Percentiles rank a stretch among this genome's conserved stretches.
phyloP scores from a whole-genome alignment of 495 filamentous ascomycete species.

The Daldinia concentrica region DNA sequence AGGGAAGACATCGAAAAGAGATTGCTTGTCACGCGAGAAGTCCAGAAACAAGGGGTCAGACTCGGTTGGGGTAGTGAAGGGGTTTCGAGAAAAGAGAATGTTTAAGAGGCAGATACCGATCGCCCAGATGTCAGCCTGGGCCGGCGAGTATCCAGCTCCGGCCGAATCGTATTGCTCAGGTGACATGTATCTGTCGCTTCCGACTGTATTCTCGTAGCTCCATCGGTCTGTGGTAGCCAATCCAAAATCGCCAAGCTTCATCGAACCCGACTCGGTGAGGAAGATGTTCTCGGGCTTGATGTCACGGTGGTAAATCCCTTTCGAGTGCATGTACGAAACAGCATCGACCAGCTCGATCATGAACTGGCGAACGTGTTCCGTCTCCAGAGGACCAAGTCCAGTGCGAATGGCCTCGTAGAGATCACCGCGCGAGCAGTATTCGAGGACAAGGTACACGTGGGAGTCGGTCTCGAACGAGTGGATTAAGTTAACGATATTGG shows the following conservation, averaged over 20 bases:
- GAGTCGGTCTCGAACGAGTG: conserved; percentile 90
- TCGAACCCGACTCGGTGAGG: conserved; percentile 79
- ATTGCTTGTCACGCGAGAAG: conserved; percentile 90
- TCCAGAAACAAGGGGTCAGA: conserved; percentile 90
- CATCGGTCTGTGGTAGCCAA: conserved; percentile 85
- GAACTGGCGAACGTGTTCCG: conserved; percentile 94
- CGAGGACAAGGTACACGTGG: conserved; percentile 91
- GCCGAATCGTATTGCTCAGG: conserved; percentile 95
- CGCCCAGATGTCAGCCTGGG: conserved; percentile 93
- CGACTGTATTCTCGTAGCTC: conserved; percentile 90
- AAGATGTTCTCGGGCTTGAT: conserved; percentile 99
- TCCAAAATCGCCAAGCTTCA: conserved; percentile 98
- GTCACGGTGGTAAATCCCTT: conserved; percentile 94
- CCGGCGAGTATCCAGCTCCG: conserved; percentile 87
- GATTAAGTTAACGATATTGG: conserved; percentile 92
- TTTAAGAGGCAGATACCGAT: conserved; percentile 96
- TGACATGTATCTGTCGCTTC: conserved; percentile 98
- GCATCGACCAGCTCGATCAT: conserved; percentile 95
- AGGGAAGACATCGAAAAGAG: conserved; percentile 96
- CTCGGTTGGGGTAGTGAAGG: conserved; percentile 86
- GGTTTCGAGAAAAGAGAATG: conserved; percentile 93
- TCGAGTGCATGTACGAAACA: conserved; percentile 87
- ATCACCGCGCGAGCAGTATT: conserved; percentile 96
- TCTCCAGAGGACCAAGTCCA: conserved; percentile 87
- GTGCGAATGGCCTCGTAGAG: conserved; percentile 95